These are phyloP conservation scores for Monosporozyma solicola DNA, from an alignment of 805 yeast species.

Conservation along the genomic window DNA sequence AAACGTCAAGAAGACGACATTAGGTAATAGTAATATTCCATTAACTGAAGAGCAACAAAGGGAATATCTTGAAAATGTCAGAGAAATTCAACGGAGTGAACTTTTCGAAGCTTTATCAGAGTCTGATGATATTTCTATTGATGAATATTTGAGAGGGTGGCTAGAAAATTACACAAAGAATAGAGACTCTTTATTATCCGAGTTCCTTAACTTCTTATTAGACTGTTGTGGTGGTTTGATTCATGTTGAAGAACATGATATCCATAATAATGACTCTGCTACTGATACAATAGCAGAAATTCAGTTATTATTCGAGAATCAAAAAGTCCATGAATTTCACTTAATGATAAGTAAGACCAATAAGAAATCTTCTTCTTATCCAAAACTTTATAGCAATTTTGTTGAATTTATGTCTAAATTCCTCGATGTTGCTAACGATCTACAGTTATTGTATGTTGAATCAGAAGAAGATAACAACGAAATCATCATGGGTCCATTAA, in stretches of 20 bases:
- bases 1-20: slow-evolving; percentile 3
- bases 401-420: slow-evolving; percentile 47
- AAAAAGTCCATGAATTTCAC: slow-evolving; percentile 62
- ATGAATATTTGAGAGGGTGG: slow-evolving; percentile 50
- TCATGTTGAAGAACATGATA: slow-evolving; percentile 66
- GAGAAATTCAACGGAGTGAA: slow-evolving; percentile 39
- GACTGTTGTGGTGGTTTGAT: slow-evolving; percentile 65
- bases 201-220: slow-evolving; percentile 58
- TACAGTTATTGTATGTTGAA: slow-evolving; percentile 45
- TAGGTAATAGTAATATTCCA: not conserved
- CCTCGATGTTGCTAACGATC: slow-evolving; percentile 47
- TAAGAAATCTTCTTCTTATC: slow-evolving; percentile 34
- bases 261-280: slow-evolving; percentile 59
- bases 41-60: slow-evolving; percentile 21
- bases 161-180: slow-evolving; percentile 41
- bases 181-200: slow-evolving; percentile 43
- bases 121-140: slow-evolving; percentile 39
- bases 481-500: slow-evolving; percentile 27
- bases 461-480: slow-evolving; percentile 13
- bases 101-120: slow-evolving; percentile 44
- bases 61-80: slow-evolving; percentile 31
- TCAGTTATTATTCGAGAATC: slow-evolving; percentile 51
- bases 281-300: slow-evolving; percentile 66
- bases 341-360: slow-evolving; percentile 43
- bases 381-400: slow-evolving; percentile 44